Percentiles rank a stretch among this genome's conserved stretches.
phyloP scores from a whole-genome alignment of 169 alveolate species.

The Perkinsus olseni region DNA sequence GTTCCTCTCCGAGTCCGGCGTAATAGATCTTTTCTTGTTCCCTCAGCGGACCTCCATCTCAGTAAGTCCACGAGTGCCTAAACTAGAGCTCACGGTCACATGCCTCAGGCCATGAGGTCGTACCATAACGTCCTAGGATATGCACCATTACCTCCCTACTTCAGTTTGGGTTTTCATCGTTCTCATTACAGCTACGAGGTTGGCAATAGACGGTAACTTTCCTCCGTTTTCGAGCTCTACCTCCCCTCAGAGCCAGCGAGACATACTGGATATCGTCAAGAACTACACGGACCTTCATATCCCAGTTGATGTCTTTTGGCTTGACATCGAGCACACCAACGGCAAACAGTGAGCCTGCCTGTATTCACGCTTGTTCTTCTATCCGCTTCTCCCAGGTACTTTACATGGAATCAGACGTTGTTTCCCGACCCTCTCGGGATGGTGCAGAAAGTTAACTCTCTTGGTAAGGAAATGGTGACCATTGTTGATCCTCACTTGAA shows the following conservation, averaged over 20 bases:
- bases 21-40: constrained; percentile 46
- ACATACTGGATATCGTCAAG: neutral
- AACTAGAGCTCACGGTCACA: neutral
- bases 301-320: constrained; percentile 78
- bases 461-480: constrained; percentile 59
- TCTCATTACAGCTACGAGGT: constrained; percentile 67
- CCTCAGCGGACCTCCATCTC: constrained; percentile 13
- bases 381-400: constrained; percentile 36
- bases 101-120: neutral
- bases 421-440: constrained; percentile 55
- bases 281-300: constrained; percentile 30
- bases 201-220: neutral
- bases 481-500: constrained; percentile 81
- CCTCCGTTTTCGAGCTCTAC: neutral
- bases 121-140: constrained; percentile 51
- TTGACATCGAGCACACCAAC: constrained; percentile 82
- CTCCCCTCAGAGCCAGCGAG: neutral
- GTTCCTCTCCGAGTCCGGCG: constrained; percentile 72
- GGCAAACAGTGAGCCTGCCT: constrained; percentile 28
- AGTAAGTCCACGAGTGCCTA: neutral
- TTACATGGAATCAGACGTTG: constrained; percentile 58
- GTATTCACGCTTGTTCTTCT: neutral
- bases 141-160: constrained; percentile 60
- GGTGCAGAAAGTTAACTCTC: constrained; percentile 34
- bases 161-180: constrained; percentile 76